Evolutionary conservation across 805 yeast genomes (phyloP), one percentile per base, ranked within the genome.

Genomic region (Candida ortonii): DNA sequence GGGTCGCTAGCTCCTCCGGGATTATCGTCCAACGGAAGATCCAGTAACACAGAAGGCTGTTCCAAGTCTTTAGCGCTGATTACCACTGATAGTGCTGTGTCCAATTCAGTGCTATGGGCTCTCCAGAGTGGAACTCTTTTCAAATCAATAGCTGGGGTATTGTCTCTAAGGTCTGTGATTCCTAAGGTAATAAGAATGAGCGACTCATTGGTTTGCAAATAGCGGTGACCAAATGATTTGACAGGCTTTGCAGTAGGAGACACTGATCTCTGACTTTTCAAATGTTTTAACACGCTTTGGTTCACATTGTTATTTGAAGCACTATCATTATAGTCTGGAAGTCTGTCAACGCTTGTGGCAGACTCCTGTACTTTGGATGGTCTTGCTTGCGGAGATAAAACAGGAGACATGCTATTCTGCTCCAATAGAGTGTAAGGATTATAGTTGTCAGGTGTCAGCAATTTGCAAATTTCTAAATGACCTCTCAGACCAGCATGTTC

Each of bases 401-500:
- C 22, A 6, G 60, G 60, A 5, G 59, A 54, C 5, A 34, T 7
- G 3, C 42, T 17, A 8, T 23, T 32, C 11, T 41, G 27, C 7
- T 48, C 55, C 24, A 57, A 28, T 2, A 46, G 28, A 9, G 46
- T 47, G 33, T 56, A 53, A 1, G 66, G 62, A 31, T 65, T 59
- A 38, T 61, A 67, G 44, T 71, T 63, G 3, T 47, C 38, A 1
- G 84, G 84, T 19, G 68, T 68, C 36, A 90, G 63, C 50, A 76
- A 48, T 33, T 76, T 76, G 1, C 93, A 80, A 22, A 86, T 73
- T 3, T 65, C 70, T 38, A 89, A 62, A 56, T 88, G 95, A 5
- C 97, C 97, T 49, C 97, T 71, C 28, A 90, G 65, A 30, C 86
- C 80, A 0, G 97, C 96, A 59, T 90, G 97, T 52, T 90, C 97